Percentiles rank a stretch among this genome's conserved stretches.
Evolutionary conservation across 2,329 filamentous ascomycete genomes (phyloP).

Genomic region (Phialophora macrospora): DNA sequence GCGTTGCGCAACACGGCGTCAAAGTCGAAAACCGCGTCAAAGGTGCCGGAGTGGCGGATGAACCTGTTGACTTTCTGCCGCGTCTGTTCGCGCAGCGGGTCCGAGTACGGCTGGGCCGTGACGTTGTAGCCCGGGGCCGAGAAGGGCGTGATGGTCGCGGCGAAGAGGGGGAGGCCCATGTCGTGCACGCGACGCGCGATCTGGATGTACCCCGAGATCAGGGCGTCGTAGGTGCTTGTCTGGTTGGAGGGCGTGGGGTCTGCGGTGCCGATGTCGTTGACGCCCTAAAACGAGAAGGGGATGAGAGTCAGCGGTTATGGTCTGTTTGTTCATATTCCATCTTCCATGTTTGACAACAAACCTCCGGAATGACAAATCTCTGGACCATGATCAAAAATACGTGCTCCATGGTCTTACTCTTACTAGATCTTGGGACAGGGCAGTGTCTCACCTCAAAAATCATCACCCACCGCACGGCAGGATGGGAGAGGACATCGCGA

Average conservation of each 20-base stretch:
- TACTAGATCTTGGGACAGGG: not conserved
- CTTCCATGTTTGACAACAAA: too few species aligned
- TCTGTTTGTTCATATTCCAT: too few species aligned
- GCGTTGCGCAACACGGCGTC: slow-evolving; percentile 61
- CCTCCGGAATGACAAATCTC: too few species aligned
- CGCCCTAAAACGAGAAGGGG: slow-evolving; percentile 50
- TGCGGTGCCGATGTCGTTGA: slow-evolving; percentile 69
- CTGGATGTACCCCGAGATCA: slow-evolving; percentile 64
- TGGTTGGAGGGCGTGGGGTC: slow-evolving; percentile 54
- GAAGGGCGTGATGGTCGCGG: slow-evolving; percentile 70
- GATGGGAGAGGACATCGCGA: slow-evolving; percentile 65
- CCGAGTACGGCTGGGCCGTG: slow-evolving; percentile 56
- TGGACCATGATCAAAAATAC: too few species aligned
- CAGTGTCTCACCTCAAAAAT: slow-evolving; percentile 58
- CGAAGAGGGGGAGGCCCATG: slow-evolving; percentile 62
- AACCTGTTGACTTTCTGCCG: slow-evolving; percentile 64
- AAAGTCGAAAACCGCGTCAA: slow-evolving; percentile 68
- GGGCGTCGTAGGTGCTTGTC: slow-evolving; percentile 52
- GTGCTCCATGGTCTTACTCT: not conserved
- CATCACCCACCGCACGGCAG: slow-evolving; percentile 64
- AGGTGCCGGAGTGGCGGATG: slow-evolving; percentile 60
- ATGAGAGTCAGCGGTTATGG: not conserved
- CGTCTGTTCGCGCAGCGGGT: slow-evolving; percentile 59
- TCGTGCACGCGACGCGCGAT: slow-evolving; percentile 62
- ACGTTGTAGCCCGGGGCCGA: slow-evolving; percentile 45